phyloP scores from a whole-genome alignment of 805 yeast species.

The Saccharomycopsis malanga region DNA sequence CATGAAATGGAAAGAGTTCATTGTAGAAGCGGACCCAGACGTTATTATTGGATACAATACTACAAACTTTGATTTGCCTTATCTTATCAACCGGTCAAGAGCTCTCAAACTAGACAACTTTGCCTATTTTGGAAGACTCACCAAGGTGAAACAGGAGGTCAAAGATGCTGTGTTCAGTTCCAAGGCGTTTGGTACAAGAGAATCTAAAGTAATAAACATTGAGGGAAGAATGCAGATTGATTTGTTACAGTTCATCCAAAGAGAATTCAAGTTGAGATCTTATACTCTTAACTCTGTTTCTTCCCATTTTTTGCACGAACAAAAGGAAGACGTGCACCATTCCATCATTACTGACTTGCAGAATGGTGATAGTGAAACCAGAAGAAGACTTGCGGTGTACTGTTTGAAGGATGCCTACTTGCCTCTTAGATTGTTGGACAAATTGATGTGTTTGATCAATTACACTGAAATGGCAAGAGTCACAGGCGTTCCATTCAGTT shows the following conservation, averaged over 20 bases:
- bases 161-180: conserved; percentile 83
- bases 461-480: conserved; percentile 99
- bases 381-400: conserved; percentile 93
- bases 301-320: conserved; percentile 88
- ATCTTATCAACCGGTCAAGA: conserved; percentile 77
- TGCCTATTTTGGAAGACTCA: conserved; percentile 82
- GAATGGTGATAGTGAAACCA: conserved; percentile 84
- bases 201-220: conserved; percentile 81
- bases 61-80: conserved; percentile 92
- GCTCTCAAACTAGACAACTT: conserved; percentile 59
- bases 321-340: conserved; percentile 96
- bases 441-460: conserved; percentile 91
- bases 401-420: conserved; percentile 94
- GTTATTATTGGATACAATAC: conserved; percentile 95
- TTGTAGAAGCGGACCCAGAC: conserved; percentile 84
- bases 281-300: conserved; percentile 94
- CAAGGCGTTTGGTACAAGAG: conserved; percentile 94
- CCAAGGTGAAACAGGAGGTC: conserved; percentile 61
- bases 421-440: conserved; percentile 82
- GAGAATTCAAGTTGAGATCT: conserved; percentile 91
- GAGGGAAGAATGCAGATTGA: conserved; percentile 97
- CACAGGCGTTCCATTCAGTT: conserved; percentile 96
- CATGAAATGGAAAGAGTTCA: conserved; percentile 77
- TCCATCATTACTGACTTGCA: conserved; percentile 93
- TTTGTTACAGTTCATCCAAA: conserved; percentile 82